These are phyloP conservation scores for Moricandia arvensis DNA, from an alignment of 345 rosid genomes.

Conservation along the genomic window DNA sequence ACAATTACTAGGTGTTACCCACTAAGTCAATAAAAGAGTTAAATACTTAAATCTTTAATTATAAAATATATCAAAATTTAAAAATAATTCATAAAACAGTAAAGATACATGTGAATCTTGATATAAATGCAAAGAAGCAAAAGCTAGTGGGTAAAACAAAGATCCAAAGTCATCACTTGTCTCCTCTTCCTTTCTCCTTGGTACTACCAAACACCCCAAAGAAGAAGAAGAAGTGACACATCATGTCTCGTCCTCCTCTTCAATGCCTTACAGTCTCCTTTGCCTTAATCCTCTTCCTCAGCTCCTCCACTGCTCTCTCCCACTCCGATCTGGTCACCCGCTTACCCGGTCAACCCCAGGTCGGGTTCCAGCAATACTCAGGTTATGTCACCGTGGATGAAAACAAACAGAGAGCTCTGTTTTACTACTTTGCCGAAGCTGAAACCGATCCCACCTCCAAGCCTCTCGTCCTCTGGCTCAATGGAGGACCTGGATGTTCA, in stretches of 20 bases:
- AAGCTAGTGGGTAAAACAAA: constrained; percentile 28
- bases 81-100: not conserved
- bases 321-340: constrained; percentile 47
- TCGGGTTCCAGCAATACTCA: constrained; percentile 70
- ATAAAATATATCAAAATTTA: too few species aligned
- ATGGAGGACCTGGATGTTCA: constrained; percentile 97
- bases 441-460: constrained; percentile 70
- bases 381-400: constrained; percentile 83
- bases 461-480: constrained; percentile 97
- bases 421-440: constrained; percentile 95
- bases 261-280: constrained; percentile 38
- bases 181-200: constrained; percentile 23
- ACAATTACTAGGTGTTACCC: too few species aligned
- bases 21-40: too few species aligned
- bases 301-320: not conserved
- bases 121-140: constrained; percentile 32
- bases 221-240: not conserved
- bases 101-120: constrained; percentile 19
- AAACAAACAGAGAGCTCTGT: constrained; percentile 67
- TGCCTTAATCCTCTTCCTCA: constrained; percentile 31
- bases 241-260: constrained; percentile 27
- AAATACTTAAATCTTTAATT: too few species aligned
- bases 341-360: constrained; percentile 88
- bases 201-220: constrained; percentile 21
- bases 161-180: constrained; percentile 33